These are phyloP conservation scores for Chamaecrista fasciculata DNA, from an alignment of 306 rosid species.

Conservation along the genomic window DNA sequence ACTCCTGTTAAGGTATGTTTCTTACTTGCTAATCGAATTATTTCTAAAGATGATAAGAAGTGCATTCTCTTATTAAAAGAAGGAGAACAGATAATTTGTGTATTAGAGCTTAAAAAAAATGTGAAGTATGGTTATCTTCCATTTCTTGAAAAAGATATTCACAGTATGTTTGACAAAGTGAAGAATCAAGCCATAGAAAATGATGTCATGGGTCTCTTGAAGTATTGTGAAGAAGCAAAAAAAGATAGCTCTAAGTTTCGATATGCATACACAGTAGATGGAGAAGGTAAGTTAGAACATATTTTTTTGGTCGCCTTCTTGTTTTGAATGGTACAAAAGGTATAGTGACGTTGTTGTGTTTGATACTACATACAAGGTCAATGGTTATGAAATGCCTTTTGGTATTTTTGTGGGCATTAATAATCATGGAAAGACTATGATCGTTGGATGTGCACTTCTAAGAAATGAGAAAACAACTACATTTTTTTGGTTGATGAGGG, in stretches of 20 bases:
- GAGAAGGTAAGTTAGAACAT: no score
- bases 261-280: no score
- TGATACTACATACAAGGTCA: neutral
- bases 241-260: neutral
- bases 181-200: no score
- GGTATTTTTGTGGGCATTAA: no score
- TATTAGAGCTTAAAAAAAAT: slow-evolving; percentile 7
- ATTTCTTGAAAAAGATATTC: neutral
- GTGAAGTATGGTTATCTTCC: slow-evolving; percentile 1
- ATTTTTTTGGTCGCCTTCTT: no score
- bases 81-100: neutral
- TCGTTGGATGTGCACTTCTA: no score
- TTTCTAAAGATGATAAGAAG: no score
- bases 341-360: neutral
- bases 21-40: neutral
- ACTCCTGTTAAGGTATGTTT: neutral
- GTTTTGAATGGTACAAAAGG: neutral
- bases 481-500: no score
- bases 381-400: neutral
- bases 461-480: no score
- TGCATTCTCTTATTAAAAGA: neutral
- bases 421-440: no score
- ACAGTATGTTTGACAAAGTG: neutral
- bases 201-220: neutral
- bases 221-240: neutral